A percentile compares a stretch with the other conserved stretches of the same genome.
These are phyloP conservation scores for Ceratocystis harringtonii DNA, from an alignment of 2,329 filamentous ascomycete genomes.

Conservation along the genomic window DNA sequence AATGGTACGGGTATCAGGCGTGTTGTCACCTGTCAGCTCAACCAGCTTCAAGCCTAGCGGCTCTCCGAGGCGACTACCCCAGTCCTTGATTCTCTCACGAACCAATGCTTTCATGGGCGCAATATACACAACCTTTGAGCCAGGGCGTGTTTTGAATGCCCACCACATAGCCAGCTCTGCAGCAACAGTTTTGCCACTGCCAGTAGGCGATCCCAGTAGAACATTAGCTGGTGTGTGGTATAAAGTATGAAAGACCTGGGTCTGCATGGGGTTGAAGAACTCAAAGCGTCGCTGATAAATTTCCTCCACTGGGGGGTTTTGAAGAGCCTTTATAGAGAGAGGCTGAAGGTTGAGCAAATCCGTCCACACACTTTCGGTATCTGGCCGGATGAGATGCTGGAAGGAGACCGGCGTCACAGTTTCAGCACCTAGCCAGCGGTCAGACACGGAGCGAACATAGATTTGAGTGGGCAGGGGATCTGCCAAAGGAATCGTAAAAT, in stretches of 20 bases:
- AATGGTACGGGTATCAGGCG: constrained; percentile 89
- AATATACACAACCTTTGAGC: constrained; percentile 96
- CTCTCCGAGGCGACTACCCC: constrained; percentile 64
- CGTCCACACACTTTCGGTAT: constrained; percentile 94
- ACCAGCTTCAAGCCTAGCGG: constrained; percentile 83
- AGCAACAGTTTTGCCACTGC: constrained; percentile 93
- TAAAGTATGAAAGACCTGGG: constrained; percentile 91
- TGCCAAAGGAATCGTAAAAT: constrained; percentile 89
- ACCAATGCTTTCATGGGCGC: constrained; percentile 98
- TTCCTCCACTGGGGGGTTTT: constrained; percentile 75
- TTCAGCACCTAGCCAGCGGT: constrained; percentile 92
- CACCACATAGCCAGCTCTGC: constrained; percentile 98
- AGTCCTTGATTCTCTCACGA: constrained; percentile 89
- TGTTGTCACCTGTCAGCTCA: constrained; percentile 92
- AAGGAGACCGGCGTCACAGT: constrained; percentile 93
- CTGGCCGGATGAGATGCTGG: constrained; percentile 90
- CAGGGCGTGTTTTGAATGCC: constrained; percentile 87
- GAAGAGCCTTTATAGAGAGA: constrained; percentile 68
- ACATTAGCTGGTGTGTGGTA: constrained; percentile 90
- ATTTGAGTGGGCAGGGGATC: constrained; percentile 92
- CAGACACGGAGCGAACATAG: constrained; percentile 85
- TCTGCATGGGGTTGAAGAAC: constrained; percentile 99
- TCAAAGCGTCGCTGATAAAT: constrained; percentile 81
- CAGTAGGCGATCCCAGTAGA: constrained; percentile 84
- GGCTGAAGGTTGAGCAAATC: constrained; percentile 87